phyloP scores from a whole-genome alignment of 495 filamentous ascomycete genomes.

The Penicillium paxilli region DNA sequence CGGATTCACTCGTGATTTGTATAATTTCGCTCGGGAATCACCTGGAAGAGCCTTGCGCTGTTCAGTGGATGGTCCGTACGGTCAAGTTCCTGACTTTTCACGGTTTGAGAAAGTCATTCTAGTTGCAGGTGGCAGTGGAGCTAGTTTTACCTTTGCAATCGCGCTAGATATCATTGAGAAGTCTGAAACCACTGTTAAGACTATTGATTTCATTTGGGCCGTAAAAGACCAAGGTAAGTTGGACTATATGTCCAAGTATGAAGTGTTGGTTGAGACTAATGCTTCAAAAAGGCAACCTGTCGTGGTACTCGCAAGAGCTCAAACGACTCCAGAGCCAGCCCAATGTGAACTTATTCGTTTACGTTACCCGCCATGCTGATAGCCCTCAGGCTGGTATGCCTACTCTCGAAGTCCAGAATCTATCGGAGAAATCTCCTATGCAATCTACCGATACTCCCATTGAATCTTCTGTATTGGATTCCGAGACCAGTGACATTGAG shows the following conservation, averaged over 20 bases:
- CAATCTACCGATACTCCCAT: not conserved
- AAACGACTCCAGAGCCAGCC: constrained; percentile 1
- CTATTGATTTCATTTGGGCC: constrained; percentile 12
- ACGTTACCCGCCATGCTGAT: not conserved
- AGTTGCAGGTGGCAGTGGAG: constrained; percentile 59
- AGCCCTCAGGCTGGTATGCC: not conserved
- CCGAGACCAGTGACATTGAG: not conserved
- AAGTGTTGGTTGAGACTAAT: not conserved
- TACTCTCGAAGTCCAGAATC: not conserved
- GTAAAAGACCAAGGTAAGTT: constrained; percentile 2
- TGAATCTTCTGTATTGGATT: not conserved
- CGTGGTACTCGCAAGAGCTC: constrained; percentile 2
- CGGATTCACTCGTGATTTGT: constrained; percentile 57
- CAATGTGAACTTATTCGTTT: constrained; percentile 2
- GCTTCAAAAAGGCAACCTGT: not conserved
- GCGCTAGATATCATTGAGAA: constrained; percentile 5
- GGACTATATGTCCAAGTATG: not conserved
- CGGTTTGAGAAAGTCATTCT: constrained; percentile 58
- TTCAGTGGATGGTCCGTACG: constrained; percentile 59
- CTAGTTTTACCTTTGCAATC: constrained; percentile 45
- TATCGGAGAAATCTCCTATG: not conserved
- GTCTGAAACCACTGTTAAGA: not conserved
- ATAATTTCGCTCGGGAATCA: constrained; percentile 48
- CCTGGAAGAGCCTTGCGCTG: constrained; percentile 47
- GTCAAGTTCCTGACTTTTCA: constrained; percentile 54